These are phyloP conservation scores for Leishmania mexicana DNA, from an alignment of 208 protist species.

Conservation along the genomic window DNA sequence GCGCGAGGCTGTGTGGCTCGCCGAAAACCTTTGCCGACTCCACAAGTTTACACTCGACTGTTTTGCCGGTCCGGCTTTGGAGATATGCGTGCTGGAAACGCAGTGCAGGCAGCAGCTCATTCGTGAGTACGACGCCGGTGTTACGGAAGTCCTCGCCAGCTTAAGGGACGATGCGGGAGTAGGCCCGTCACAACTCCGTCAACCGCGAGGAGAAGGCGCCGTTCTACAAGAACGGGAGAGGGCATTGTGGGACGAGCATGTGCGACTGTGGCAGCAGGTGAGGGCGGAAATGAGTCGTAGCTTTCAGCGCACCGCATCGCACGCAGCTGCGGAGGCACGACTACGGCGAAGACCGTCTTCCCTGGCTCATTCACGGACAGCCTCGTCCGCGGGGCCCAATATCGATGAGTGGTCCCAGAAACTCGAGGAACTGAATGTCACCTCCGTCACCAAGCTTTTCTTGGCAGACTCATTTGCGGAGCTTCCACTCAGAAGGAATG, in stretches of 20 bases:
- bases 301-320: constrained; percentile 13
- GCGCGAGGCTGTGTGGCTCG: constrained; percentile 10
- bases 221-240: neutral
- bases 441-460: constrained; percentile 7
- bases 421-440: constrained; percentile 2
- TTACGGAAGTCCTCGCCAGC: neutral
- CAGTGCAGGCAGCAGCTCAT: constrained; percentile 16
- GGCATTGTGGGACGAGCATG: neutral
- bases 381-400: neutral
- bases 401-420: neutral
- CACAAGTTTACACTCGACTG: constrained; percentile 19
- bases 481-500: too few relatives aligned
- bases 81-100: constrained; percentile 27
- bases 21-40: constrained; percentile 17
- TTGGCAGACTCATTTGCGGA: neutral
- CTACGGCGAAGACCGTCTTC: neutral
- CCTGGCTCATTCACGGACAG: neutral
- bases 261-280: constrained; percentile 9
- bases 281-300: neutral
- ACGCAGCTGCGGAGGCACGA: neutral
- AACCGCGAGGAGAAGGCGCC: neutral
- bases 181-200: too few relatives aligned
- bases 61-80: constrained; percentile 9
- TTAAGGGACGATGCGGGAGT: too few relatives aligned
- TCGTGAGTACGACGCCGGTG: constrained; percentile 7